Evolutionary conservation across 2,329 filamentous ascomycete genomes (phyloP).

Genomic region (Emmonsia crescens): DNA sequence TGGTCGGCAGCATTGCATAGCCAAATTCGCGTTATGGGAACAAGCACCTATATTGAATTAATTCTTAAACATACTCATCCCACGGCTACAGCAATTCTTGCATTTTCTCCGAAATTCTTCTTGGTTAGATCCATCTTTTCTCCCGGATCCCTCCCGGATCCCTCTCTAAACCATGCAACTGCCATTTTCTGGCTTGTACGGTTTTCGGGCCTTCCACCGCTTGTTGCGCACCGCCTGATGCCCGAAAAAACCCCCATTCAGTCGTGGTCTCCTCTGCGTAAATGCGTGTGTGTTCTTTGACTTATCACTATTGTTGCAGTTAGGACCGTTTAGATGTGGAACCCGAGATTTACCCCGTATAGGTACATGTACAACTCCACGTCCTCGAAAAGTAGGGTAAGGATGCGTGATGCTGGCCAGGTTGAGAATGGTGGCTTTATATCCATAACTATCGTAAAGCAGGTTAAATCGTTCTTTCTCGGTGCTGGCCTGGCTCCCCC

Average conservation of each 20-base stretch:
- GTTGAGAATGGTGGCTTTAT: slow-evolving; percentile 37
- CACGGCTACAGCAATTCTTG: slow-evolving; percentile 42
- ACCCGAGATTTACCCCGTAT: slow-evolving; percentile 43
- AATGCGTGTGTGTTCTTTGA: slow-evolving; percentile 20
- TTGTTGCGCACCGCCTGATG: slow-evolving; percentile 45
- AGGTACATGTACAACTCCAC: slow-evolving; percentile 40
- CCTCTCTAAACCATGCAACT: slow-evolving; percentile 43
- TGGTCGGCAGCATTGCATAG: not conserved
- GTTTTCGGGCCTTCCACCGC: slow-evolving; percentile 48
- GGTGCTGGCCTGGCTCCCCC: no score
- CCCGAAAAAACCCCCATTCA: slow-evolving; percentile 48
- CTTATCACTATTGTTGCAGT: slow-evolving; percentile 16
- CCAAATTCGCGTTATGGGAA: not conserved
- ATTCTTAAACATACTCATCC: slow-evolving; percentile 49
- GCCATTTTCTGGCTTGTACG: slow-evolving; percentile 44
- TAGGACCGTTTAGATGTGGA: slow-evolving; percentile 30
- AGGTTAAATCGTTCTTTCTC: slow-evolving; percentile 42
- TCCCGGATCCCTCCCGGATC: slow-evolving; percentile 41
- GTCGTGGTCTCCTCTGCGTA: slow-evolving; percentile 43
- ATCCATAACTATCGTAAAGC: slow-evolving; percentile 46
- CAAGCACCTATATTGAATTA: slow-evolving; percentile 15
- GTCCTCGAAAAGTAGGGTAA: slow-evolving; percentile 41
- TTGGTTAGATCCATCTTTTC: slow-evolving; percentile 40
- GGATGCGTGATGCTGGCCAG: slow-evolving; percentile 40
- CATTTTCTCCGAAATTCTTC: slow-evolving; percentile 34